Evolutionary conservation across 345 rosid species (phyloP).

Genomic region (Lepidium africanum): DNA sequence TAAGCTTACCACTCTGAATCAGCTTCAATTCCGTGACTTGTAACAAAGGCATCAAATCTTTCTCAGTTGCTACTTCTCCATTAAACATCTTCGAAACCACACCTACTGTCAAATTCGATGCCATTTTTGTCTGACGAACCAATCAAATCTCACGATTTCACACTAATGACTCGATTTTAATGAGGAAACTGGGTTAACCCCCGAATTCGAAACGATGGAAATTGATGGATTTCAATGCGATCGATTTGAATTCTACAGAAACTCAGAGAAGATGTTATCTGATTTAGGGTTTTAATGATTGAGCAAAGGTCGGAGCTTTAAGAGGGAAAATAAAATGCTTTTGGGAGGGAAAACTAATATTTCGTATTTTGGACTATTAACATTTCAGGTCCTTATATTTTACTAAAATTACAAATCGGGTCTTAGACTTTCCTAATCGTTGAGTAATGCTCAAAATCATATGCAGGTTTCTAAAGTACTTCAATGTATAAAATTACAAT

Average conservation of each 20-base stretch:
- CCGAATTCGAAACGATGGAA: background rate
- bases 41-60: constrained; percentile 50
- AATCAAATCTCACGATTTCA: background rate
- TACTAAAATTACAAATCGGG: background rate
- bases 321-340: background rate
- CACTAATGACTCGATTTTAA: background rate
- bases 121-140: constrained; percentile 15
- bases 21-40: constrained; percentile 69
- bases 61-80: constrained; percentile 38
- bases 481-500: background rate
- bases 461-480: background rate
- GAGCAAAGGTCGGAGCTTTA: background rate
- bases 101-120: constrained; percentile 51
- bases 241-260: background rate
- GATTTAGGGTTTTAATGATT: constrained; percentile 4
- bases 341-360: constrained; percentile 22
- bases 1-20: constrained; percentile 42
- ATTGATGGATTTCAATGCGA: background rate
- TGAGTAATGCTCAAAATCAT: background rate
- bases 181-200: background rate
- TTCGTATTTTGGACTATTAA: constrained; percentile 1
- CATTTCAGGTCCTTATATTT: background rate
- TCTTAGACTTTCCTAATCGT: background rate
- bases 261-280: background rate
- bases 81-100: constrained; percentile 43